phyloP scores from a whole-genome alignment of 305 asterid species.

The Rubia peregrina region DNA sequence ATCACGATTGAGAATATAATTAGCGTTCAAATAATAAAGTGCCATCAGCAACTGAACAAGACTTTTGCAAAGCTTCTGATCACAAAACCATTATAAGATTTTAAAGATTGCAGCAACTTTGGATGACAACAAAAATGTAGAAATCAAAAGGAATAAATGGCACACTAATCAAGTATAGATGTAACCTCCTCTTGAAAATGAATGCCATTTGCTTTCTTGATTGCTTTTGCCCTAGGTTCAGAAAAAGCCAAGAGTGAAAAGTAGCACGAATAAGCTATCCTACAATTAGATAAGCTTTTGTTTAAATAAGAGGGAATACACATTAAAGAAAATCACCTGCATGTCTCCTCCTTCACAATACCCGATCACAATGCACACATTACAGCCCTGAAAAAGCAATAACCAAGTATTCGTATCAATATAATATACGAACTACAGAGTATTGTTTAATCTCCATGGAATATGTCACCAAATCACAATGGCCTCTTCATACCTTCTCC shows the following conservation, averaged over 20 bases:
- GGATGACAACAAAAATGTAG: background rate
- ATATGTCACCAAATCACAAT: background rate
- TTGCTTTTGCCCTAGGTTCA: conserved; percentile 77
- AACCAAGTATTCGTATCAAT: conserved; percentile 15
- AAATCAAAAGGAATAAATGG: background rate
- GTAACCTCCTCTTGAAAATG: conserved; percentile 92
- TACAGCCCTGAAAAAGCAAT: conserved; percentile 72
- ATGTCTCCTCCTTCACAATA: conserved; percentile 99
- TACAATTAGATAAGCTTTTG: conserved; percentile 6
- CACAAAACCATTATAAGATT: conserved; percentile 21
- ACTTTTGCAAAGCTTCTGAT: conserved; percentile 97
- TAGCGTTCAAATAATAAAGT: conserved; percentile 81
- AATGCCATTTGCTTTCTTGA: conserved; percentile 75
- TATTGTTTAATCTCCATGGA: background rate
- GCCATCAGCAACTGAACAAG: conserved; percentile 92
- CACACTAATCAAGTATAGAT: conserved; percentile 10
- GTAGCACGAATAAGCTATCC: conserved; percentile 8
- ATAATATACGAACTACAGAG: no score
- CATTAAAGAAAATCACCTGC: conserved; percentile 48
- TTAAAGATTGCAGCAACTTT: conserved; percentile 16
- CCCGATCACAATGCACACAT: conserved; percentile 94
- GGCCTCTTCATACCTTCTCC: conserved; percentile 64
- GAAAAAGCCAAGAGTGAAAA: conserved; percentile 15
- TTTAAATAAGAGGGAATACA: conserved; percentile 10
- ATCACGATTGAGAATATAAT: conserved; percentile 95